phyloP scores from a whole-genome alignment of 345 rosid genomes.

The Conringia planisiliqua region DNA sequence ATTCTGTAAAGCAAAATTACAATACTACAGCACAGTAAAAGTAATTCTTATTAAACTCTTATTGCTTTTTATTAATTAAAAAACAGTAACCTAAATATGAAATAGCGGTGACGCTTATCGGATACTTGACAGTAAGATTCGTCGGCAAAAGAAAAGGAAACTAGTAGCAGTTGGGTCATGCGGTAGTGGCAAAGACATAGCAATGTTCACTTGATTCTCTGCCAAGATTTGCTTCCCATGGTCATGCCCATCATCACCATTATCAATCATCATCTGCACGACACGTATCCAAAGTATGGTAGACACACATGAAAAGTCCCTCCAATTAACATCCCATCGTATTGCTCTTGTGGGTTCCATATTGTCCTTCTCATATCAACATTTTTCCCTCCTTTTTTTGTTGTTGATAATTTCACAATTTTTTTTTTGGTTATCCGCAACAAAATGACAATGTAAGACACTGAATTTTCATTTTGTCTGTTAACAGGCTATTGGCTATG shows the following conservation, averaged over 20 bases:
- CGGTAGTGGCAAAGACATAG: conserved; percentile 26
- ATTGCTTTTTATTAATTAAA: background rate
- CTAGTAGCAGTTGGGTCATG: background rate
- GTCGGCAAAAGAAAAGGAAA: conserved; percentile 1
- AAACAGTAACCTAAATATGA: background rate
- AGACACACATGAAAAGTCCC: conserved; percentile 15
- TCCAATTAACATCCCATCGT: conserved; percentile 22
- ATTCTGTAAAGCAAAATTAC: background rate
- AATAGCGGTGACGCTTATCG: background rate
- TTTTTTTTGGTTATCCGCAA: background rate
- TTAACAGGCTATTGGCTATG: background rate
- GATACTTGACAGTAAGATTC: conserved; percentile 4
- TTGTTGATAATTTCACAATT: background rate
- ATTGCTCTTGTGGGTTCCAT: conserved; percentile 34
- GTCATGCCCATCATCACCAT: conserved; percentile 25
- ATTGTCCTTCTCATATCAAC: conserved; percentile 10
- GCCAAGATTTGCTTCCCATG: conserved; percentile 31
- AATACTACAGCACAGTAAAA: background rate
- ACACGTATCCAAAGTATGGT: conserved; percentile 30
- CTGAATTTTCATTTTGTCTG: background rate
- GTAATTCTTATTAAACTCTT: background rate
- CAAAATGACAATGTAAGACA: background rate
- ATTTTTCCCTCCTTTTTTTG: background rate
- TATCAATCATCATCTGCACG: conserved; percentile 9
- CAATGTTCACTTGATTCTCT: conserved; percentile 33